Evolutionary conservation across 1,284 basidiomycete species (phyloP).

Genomic region (Trichosporon coremiiforme): DNA sequence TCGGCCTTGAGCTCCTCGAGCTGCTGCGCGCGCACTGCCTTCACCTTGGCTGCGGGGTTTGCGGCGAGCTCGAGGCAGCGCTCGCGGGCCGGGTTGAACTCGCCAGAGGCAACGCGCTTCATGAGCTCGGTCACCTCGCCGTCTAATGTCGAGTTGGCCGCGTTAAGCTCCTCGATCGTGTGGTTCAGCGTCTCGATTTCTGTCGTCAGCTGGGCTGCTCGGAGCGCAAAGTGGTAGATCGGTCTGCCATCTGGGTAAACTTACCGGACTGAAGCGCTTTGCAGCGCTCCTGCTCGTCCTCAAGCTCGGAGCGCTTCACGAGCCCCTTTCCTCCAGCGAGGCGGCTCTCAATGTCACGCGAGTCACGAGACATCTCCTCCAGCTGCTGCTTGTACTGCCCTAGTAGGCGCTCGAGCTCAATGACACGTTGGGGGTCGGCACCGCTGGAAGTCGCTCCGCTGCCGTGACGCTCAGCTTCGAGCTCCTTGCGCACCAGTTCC

Average conservation of each 20-base stretch:
- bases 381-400: constrained; percentile 44
- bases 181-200: constrained; percentile 25
- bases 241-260: constrained; percentile 5
- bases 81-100: constrained; percentile 59
- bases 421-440: constrained; percentile 28
- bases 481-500: constrained; percentile 43
- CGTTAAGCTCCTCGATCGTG: constrained; percentile 50
- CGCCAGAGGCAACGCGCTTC: constrained; percentile 58
- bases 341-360: constrained; percentile 41
- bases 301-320: constrained; percentile 41
- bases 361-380: constrained; percentile 42
- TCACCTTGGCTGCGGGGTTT: constrained; percentile 59
- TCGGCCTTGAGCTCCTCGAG: constrained; percentile 59
- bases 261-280: constrained; percentile 37
- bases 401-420: constrained; percentile 42
- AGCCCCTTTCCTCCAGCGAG: constrained; percentile 45
- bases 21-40: constrained; percentile 57
- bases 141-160: constrained; percentile 57
- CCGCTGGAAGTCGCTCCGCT: background rate
- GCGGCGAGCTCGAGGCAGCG: constrained; percentile 58
- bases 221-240: no score
- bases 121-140: constrained; percentile 58
- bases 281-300: constrained; percentile 33
- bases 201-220: constrained; percentile 17
- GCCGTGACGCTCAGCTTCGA: constrained; percentile 32